Evolutionary conservation across 768 basidiomycete genomes (phyloP).

Genomic region (Pisolithus microcarpus): DNA sequence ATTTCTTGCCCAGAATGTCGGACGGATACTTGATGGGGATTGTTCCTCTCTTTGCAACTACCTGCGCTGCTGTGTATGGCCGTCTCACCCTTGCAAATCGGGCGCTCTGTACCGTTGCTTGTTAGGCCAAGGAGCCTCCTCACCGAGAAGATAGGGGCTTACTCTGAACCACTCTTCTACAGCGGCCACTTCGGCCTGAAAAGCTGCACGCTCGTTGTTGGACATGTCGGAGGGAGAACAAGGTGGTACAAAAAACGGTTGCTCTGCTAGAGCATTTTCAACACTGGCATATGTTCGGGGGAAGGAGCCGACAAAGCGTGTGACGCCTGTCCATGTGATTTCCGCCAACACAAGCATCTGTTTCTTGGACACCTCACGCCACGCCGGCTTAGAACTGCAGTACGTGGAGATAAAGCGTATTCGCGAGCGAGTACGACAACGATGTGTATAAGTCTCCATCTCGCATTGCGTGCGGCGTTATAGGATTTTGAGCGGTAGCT

Average conservation of each 20-base stretch:
- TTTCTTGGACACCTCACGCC: constrained; percentile 1
- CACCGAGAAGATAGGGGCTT: constrained; percentile 16
- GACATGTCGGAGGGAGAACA: constrained; percentile 38
- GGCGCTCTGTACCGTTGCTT: constrained; percentile 48
- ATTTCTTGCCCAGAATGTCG: constrained; percentile 77
- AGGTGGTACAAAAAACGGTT: constrained; percentile 15
- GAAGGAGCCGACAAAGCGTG: background rate
- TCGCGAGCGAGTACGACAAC: background rate
- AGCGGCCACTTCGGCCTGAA: constrained; percentile 74
- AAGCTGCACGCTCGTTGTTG: constrained; percentile 52
- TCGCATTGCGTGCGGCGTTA: background rate
- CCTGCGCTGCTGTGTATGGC: constrained; percentile 88
- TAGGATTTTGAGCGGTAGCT: background rate
- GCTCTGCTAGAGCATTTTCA: constrained; percentile 3
- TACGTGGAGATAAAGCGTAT: too few species aligned
- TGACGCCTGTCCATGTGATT: constrained; percentile 31
- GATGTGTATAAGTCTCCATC: background rate
- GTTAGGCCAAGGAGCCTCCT: background rate
- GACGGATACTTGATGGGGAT: constrained; percentile 83
- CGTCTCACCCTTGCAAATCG: constrained; percentile 84
- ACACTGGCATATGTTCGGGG: background rate
- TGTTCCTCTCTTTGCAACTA: constrained; percentile 90
- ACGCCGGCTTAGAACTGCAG: background rate
- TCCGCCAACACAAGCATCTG: constrained; percentile 10
- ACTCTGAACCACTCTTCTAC: constrained; percentile 95